phyloP scores from a whole-genome alignment of 345 rosid genomes.

The Limnanthes douglasii region DNA sequence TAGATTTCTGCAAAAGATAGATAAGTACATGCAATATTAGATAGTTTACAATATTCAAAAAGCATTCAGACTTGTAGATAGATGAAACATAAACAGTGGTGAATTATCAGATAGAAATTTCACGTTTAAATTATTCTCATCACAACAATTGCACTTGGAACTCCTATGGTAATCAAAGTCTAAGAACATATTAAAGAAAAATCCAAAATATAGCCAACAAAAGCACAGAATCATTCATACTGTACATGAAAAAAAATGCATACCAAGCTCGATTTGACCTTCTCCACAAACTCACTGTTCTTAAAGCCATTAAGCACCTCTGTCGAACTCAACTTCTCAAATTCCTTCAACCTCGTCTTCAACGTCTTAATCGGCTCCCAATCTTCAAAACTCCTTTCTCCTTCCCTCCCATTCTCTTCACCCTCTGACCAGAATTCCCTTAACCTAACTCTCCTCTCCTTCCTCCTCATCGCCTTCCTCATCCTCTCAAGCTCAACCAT shows the following conservation, averaged over 20 bases:
- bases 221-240: not conserved
- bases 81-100: not conserved
- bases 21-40: slow-evolving; percentile 9
- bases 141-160: not conserved
- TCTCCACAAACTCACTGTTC: slow-evolving; percentile 67
- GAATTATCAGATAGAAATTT: not conserved
- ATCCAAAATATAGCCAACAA: not conserved
- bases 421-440: slow-evolving; percentile 35
- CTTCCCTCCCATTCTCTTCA: slow-evolving; percentile 14
- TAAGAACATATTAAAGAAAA: not conserved
- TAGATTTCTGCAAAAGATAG: slow-evolving; percentile 51
- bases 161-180: not conserved
- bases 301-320: slow-evolving; percentile 62
- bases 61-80: not conserved
- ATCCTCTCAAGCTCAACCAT: slow-evolving; percentile 28
- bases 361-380: slow-evolving; percentile 79
- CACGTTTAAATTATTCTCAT: slow-evolving; percentile 1
- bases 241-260: slow-evolving; percentile 1
- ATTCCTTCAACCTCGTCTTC: slow-evolving; percentile 54
- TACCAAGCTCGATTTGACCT: slow-evolving; percentile 85
- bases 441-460: slow-evolving; percentile 30
- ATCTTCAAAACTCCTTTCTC: slow-evolving; percentile 30
- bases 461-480: slow-evolving; percentile 28
- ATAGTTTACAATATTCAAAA: not conserved
- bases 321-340: slow-evolving; percentile 58